Evolutionary conservation across 208 protist species (phyloP).

Genomic region (Trypanosoma boissoni): DNA sequence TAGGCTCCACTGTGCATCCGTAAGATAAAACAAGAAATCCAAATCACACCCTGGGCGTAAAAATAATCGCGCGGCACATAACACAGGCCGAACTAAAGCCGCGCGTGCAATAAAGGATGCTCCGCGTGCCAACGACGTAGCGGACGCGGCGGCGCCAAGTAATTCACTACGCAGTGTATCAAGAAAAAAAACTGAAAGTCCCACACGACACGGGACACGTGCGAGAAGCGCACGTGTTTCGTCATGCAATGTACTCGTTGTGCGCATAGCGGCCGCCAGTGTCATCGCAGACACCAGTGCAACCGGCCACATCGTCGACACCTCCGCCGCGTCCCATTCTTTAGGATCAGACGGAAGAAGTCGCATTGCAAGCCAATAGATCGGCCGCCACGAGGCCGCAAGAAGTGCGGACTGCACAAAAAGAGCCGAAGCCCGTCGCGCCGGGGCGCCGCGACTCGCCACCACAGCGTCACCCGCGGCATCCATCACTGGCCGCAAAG

Average conservation of each 20-base stretch:
- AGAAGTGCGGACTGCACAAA: conserved; percentile 23
- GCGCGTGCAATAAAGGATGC: conserved; percentile 5
- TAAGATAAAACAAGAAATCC: conserved; percentile 22
- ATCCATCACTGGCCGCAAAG: no score
- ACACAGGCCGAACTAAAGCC: conserved; percentile 8
- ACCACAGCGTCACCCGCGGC: no score
- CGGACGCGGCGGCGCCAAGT: no score
- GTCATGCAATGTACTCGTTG: not conserved
- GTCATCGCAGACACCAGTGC: not conserved
- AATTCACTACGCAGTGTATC: no score
- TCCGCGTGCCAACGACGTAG: not conserved
- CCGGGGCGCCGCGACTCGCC: no score
- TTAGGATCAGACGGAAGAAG: no score
- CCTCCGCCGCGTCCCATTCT: not conserved
- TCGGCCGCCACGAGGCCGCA: conserved; percentile 29
- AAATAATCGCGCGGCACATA: no score
- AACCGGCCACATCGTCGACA: not conserved
- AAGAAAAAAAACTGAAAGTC: no score
- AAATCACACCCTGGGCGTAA: no score
- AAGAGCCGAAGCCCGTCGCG: not conserved
- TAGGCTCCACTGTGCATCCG: conserved; percentile 1
- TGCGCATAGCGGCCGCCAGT: not conserved
- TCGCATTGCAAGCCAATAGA: conserved; percentile 25
- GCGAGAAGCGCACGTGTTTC: not conserved
- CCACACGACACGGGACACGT: not conserved